Evolutionary conservation across 805 yeast species (phyloP).

Genomic region (Cyberlindnera euphorbiae): DNA sequence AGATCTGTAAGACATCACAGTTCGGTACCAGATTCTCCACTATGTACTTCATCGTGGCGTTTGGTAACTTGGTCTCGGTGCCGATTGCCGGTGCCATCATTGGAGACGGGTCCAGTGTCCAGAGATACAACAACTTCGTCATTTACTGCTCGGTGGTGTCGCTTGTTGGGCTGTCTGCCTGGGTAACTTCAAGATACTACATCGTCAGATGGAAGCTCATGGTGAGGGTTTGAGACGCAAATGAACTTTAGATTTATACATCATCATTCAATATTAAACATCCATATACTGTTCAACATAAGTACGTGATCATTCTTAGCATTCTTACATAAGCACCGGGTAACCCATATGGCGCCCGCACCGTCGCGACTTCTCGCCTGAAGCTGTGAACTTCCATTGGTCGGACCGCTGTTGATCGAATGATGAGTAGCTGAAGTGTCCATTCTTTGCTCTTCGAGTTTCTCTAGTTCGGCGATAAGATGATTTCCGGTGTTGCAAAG

Average conservation of each 20-base stretch:
- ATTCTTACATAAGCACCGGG: too few species aligned
- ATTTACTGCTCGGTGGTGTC: conserved; percentile 10
- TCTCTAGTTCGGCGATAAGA: too few species aligned
- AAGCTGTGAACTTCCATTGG: too few species aligned
- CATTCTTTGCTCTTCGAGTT: too few species aligned
- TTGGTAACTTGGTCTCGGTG: conserved; percentile 43
- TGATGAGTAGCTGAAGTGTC: too few species aligned
- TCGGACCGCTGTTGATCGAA: too few species aligned
- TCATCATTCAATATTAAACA: too few species aligned
- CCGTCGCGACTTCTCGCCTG: too few species aligned
- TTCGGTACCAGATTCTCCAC: conserved; percentile 70
- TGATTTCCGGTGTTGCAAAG: conserved; percentile 1
- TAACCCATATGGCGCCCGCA: too few species aligned
- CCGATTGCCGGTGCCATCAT: conserved; percentile 48
- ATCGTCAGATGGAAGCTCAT: conserved; percentile 6
- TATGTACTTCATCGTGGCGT: conserved; percentile 46
- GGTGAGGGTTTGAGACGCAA: conserved; percentile 4
- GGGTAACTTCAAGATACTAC: conserved; percentile 8
- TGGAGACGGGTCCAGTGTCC: conserved; percentile 22
- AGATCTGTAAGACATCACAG: conserved; percentile 53
- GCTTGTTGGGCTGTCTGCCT: conserved; percentile 6
- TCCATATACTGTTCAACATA: too few species aligned
- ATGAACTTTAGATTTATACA: too few species aligned
- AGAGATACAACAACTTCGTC: conserved; percentile 7
- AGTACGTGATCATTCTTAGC: too few species aligned